Percentiles rank a stretch among this genome's conserved stretches.
Evolutionary conservation across 2,329 filamentous ascomycete genomes (phyloP).

Genomic region (Colletotrichum sp.): DNA sequence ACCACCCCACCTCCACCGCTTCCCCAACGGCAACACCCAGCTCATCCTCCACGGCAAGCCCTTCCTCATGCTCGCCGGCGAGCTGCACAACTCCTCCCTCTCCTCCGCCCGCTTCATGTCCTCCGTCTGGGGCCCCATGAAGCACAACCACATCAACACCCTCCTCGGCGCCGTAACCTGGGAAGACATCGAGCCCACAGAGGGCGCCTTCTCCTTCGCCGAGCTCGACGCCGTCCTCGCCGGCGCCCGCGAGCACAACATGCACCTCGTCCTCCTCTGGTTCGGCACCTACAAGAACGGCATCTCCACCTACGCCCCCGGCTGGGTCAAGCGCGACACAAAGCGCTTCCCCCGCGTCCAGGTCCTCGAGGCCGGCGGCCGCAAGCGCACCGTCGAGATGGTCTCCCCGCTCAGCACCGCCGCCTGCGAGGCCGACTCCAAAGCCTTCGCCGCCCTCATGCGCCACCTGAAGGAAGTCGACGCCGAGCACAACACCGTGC

Average conservation of each 20-base stretch:
- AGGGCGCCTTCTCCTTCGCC: slow-evolving; percentile 37
- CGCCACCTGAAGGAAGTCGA: slow-evolving; percentile 46
- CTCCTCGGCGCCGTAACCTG: slow-evolving; percentile 40
- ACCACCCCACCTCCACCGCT: slow-evolving; percentile 24
- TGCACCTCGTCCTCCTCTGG: slow-evolving; percentile 42
- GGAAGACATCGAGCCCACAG: slow-evolving; percentile 40
- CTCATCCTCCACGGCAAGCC: slow-evolving; percentile 42
- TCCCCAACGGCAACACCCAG: slow-evolving; percentile 32
- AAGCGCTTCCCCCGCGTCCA: slow-evolving; percentile 40
- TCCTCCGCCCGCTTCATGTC: slow-evolving; percentile 37
- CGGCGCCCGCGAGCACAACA: slow-evolving; percentile 33
- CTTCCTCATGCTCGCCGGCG: slow-evolving; percentile 37
- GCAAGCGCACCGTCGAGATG: slow-evolving; percentile 36
- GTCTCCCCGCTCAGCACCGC: slow-evolving; percentile 33
- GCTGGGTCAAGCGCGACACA: slow-evolving; percentile 38
- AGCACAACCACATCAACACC: slow-evolving; percentile 37
- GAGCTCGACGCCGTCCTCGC: slow-evolving; percentile 37
- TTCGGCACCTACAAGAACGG: slow-evolving; percentile 45
- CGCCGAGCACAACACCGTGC: slow-evolving; percentile 48
- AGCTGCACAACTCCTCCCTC: slow-evolving; percentile 42
- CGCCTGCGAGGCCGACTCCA: slow-evolving; percentile 33
- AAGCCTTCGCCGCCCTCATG: slow-evolving; percentile 36
- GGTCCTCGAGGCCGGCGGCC: slow-evolving; percentile 34
- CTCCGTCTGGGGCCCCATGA: slow-evolving; percentile 35
- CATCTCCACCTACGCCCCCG: slow-evolving; percentile 38